phyloP scores from a whole-genome alignment of 225 moss, liverwort and hornwort species.

The Thuidium tamariscinum region DNA sequence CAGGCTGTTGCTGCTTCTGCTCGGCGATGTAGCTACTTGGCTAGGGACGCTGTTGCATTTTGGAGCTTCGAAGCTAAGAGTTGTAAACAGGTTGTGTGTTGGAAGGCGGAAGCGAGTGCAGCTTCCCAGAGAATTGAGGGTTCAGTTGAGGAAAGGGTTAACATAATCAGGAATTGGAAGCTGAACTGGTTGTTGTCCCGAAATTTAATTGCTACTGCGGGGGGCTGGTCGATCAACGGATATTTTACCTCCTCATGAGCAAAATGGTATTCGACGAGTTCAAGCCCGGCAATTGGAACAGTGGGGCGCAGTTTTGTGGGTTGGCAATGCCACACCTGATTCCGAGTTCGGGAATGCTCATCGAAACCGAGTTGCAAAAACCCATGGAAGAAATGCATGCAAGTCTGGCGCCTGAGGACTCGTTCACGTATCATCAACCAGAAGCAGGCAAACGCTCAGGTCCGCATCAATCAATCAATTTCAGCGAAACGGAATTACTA shows the following conservation, averaged over 20 bases:
- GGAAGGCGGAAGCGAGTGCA: not conserved
- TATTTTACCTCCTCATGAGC: conserved; percentile 5
- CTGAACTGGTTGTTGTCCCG: not conserved
- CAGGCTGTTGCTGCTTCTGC: not conserved
- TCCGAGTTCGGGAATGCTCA: conserved; percentile 33
- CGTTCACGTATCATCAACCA: conserved; percentile 18
- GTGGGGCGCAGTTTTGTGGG: conserved; percentile 41
- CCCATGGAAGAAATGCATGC: conserved; percentile 41
- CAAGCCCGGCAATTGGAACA: conserved; percentile 34
- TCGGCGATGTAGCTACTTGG: not conserved
- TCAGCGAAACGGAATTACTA: not conserved
- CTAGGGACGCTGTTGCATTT: not conserved
- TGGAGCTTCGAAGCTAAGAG: not conserved
- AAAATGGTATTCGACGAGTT: conserved; percentile 49
- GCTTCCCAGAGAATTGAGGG: not conserved
- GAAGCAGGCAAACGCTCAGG: conserved; percentile 51
- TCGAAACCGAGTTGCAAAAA: conserved; percentile 43
- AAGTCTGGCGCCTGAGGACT: conserved; percentile 35
- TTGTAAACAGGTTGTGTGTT: not conserved
- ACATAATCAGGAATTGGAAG: not conserved
- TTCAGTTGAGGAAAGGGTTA: not conserved
- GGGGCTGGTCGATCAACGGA: not conserved
- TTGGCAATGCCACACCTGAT: conserved; percentile 30
- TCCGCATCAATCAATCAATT: conserved; percentile 21
- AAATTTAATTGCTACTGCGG: not conserved